Evolutionary conservation across 331 rosid genomes (phyloP), one percentile per base, ranked within the genome.

Genomic region (Cydonia oblonga): DNA sequence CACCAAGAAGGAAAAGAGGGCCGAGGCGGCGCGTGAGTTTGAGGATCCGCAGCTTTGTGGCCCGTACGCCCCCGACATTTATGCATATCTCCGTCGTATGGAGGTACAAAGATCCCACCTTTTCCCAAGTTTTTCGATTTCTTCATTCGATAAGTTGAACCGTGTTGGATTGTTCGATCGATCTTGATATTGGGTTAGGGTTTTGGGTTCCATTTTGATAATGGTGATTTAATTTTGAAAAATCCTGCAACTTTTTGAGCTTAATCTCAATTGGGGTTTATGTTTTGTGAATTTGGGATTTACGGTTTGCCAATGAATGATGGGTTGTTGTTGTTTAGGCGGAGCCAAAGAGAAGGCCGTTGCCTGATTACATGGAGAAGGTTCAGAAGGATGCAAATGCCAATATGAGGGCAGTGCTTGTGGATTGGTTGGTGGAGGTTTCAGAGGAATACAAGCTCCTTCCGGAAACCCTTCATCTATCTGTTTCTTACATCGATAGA

Each of bases 21-120:
- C 51, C 7, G n/a, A 5, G 7, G 19, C 65, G 40, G 61, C 59
- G 5, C 25, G 3, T 11, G 58, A 5, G 25, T 15, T 59, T 29
- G 59, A 83, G 8, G 96, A 93, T 15, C 90, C 91, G 1, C 95
- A 82, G 7, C 70, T 86, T 9, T 86, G 88, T 54, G 83, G 32
- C 3, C 76, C 97, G 3, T 90, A 93, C 49, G 87, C 65, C 32
- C 82, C 91, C 3, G 97, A 93, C 60, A 87, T 93, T 60, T 84
- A 85, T 61, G 84, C 82, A 3, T 89, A 93, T 65, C 97, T 90
- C 66, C 90, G 85, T 38, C 56, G 7, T 1, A 44, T 89, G 87
- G 98, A 90, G 97, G 98, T 93, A 79, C 5, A 19, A 13, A 29
- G 29, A 25, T n/a, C 6, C 9, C 28, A 38, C 18, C 20, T 59